Conservation (phyloP, 306 rosid species). For the Delonix regia region DNA sequence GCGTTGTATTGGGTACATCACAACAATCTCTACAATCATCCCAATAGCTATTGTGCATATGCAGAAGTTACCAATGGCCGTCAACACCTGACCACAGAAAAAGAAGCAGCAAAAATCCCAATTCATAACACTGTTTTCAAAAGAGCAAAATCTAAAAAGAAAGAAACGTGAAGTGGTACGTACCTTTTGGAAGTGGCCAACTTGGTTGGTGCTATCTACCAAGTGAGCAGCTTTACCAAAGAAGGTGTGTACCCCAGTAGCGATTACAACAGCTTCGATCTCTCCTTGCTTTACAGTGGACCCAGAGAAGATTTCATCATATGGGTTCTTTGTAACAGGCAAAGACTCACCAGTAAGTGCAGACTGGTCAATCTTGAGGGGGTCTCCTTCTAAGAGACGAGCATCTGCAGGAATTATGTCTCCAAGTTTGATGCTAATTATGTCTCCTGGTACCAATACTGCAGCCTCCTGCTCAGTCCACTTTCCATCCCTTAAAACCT, state of each 20-base stretch:
- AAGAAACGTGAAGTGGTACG: not conserved
- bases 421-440: conserved; percentile 81
- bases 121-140: not conserved
- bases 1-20: conserved; percentile 87
- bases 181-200: conserved; percentile 91
- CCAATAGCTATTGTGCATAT: conserved; percentile 85
- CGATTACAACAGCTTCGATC: conserved; percentile 89
- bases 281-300: conserved; percentile 96
- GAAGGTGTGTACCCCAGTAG: conserved; percentile 94
- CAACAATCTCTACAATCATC: conserved; percentile 68
- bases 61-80: conserved; percentile 94
- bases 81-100: conserved; percentile 57
- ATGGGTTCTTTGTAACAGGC: conserved; percentile 60
- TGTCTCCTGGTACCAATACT: conserved; percentile 84
- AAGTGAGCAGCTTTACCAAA: conserved; percentile 97
- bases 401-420: conserved; percentile 91
- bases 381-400: conserved; percentile 83
- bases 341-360: conserved; percentile 92
- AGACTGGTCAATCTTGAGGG: conserved; percentile 84
- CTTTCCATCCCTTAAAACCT: conserved; percentile 87
- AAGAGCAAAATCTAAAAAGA: not conserved
- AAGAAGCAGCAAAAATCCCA: not conserved
- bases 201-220: conserved; percentile 80
- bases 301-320: conserved; percentile 85
- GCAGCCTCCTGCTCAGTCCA: conserved; percentile 88